Conservation (phyloP, 495 filamentous ascomycete species). For the Geopyxis carbonaria region DNA sequence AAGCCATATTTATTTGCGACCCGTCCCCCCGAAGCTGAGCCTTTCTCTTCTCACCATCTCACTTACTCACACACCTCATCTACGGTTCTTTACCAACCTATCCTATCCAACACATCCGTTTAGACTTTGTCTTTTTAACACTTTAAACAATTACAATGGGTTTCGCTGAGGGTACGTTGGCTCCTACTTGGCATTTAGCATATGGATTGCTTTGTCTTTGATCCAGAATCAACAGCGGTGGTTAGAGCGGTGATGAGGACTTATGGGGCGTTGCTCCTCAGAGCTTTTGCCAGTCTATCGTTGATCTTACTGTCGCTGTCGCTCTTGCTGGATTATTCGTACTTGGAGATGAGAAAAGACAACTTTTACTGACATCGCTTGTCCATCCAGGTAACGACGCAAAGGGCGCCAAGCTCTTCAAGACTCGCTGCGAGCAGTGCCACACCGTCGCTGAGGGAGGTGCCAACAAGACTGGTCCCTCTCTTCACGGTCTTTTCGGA, state of each 20-base stretch:
- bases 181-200: neutral
- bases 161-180: conserved; percentile 20
- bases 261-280: neutral
- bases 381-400: conserved; percentile 57
- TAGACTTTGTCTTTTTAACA: neutral
- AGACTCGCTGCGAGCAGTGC: conserved; percentile 97
- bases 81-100: too few relatives aligned
- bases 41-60: too few relatives aligned
- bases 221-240: neutral
- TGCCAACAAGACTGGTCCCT: conserved; percentile 94
- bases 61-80: too few relatives aligned
- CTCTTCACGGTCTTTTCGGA: conserved; percentile 92
- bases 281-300: neutral
- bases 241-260: conserved; percentile 1
- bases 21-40: too few relatives aligned
- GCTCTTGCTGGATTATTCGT: neutral
- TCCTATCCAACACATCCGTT: too few relatives aligned
- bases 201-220: neutral
- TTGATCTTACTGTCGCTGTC: neutral
- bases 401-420: conserved; percentile 99
- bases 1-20: too few relatives aligned
- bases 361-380: conserved; percentile 5
- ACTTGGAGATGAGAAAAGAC: neutral
- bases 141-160: conserved; percentile 13
- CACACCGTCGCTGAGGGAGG: conserved; percentile 78